phyloP scores from a whole-genome alignment of 2,329 filamentous ascomycete species.

The Calonectria hongkongensis region DNA sequence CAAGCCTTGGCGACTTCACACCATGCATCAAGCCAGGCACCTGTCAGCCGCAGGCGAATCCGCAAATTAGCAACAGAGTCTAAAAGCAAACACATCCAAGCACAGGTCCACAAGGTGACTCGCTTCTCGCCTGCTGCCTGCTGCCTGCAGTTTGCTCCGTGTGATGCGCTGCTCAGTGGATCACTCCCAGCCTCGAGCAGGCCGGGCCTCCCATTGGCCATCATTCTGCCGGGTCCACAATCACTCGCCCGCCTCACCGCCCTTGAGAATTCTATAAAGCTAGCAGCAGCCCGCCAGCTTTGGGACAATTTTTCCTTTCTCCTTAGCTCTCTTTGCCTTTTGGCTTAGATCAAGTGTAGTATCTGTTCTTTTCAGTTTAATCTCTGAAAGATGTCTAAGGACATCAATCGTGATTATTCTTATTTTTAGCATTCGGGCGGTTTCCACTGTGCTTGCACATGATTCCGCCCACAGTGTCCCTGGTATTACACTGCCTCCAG shows the following conservation, averaged over 20 bases:
- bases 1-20: not conserved
- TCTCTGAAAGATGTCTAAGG: constrained; percentile 88
- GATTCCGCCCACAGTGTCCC: constrained; percentile 64
- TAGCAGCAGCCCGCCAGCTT: constrained; percentile 39
- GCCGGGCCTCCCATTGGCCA: constrained; percentile 32
- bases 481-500: constrained; percentile 68
- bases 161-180: constrained; percentile 31
- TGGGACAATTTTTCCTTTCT: constrained; percentile 57
- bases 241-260: constrained; percentile 46
- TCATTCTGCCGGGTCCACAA: constrained; percentile 48
- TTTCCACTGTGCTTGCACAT: constrained; percentile 65
- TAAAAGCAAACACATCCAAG: constrained; percentile 2
- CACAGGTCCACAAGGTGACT: not conserved
- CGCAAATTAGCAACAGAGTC: not conserved
- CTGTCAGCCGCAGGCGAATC: not conserved
- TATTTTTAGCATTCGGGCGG: constrained; percentile 70
- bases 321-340: constrained; percentile 69
- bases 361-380: constrained; percentile 99
- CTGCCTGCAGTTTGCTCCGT: not conserved
- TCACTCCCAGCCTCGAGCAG: constrained; percentile 28
- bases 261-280: constrained; percentile 53
- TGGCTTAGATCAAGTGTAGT: constrained; percentile 95
- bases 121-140: constrained; percentile 8
- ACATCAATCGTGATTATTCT: constrained; percentile 86
- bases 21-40: not conserved